Base-by-base conservation (phyloP, 257 asterid species). In the Primulina huaijiensis region DNA sequence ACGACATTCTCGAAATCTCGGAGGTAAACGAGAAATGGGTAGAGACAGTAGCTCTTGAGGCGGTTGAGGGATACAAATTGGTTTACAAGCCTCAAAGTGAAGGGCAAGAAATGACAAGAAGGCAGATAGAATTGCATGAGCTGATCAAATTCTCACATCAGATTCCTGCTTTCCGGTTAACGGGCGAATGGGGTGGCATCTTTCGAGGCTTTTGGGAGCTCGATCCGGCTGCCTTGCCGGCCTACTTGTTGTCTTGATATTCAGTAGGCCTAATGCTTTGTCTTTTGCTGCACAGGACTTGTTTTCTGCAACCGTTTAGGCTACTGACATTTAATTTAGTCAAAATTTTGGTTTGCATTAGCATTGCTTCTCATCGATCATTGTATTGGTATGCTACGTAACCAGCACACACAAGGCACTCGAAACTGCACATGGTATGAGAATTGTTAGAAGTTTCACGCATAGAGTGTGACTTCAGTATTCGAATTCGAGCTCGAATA, bases 171-270 rank as follows among this genome's bases (percentile, higher is more conserved):
- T 68, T 69, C 69, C 64, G 14, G 65, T 43, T 75, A 11, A 70
- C 73, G 5, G 57, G 64, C 5, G 79, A 74, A 62, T 50, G 38
- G 27, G 81, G 75, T n/a, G 77, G 75, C 58, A 55, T 10, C 37
- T 65, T 69, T 35, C 60, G 31, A 40, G 77, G 85, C 38, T 60
- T 63, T 33, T 77, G 76, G 80, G 76, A 72, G 81, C 76, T 81
- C 57, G 77, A 81, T 72, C 65, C 60, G 38, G 79, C 79, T 27
- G 74, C 85, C 35, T 46, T 73, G 34, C 79, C 85, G 0, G 53
- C 53, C n/a, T 43, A 43, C 53, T 43, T 43, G 53, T 12, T 12
- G 5, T 43, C 53, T 43, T 43, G 53, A 43, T 43, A 2, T 38
- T 38, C 46, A 10, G 3, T 8, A 38, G 14, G 46, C 14, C 46